A percentile compares a stretch with the other conserved stretches of the same genome.
Conservation (phyloP, 1,139 yeast species). For the Yamadazyma pseudoaaseri region DNA sequence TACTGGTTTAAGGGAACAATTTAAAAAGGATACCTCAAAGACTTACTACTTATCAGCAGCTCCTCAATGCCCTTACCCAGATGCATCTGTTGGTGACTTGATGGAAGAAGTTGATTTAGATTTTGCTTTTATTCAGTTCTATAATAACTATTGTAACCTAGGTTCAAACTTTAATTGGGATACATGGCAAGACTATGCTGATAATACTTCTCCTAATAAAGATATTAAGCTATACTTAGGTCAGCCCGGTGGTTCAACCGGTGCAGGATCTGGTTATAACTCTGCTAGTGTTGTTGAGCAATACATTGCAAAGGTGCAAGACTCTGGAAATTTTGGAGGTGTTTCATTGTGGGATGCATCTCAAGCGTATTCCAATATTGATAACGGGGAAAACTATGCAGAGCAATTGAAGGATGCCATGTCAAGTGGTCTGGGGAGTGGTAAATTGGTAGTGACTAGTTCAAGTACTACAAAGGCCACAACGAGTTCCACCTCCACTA, state of each 20-base stretch:
- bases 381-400: conserved; percentile 43
- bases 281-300: conserved; percentile 18
- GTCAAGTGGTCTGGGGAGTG: conserved; percentile 4
- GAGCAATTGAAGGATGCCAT: conserved; percentile 25
- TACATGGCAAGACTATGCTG: conserved; percentile 76
- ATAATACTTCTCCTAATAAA: conserved; percentile 60
- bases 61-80: conserved; percentile 95
- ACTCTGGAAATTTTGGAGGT: conserved; percentile 67
- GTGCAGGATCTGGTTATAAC: conserved; percentile 53
- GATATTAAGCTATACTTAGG: conserved; percentile 68
- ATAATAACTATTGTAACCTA: conserved; percentile 81
- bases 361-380: conserved; percentile 60
- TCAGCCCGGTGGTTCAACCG: conserved; percentile 66
- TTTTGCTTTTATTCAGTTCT: conserved; percentile 88
- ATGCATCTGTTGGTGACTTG: conserved; percentile 73
- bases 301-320: conserved; percentile 34
- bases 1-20: conserved; percentile 56
- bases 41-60: conserved; percentile 84
- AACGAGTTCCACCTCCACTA: conserved; percentile 3
- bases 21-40: conserved; percentile 52
- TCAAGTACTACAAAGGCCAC: conserved; percentile 3
- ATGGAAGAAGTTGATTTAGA: conserved; percentile 65
- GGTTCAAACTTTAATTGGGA: conserved; percentile 71
- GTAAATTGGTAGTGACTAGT: conserved; percentile 7
- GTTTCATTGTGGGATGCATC: conserved; percentile 92